phyloP scores from a whole-genome alignment of 345 rosid species.

The Eucalyptus tenuipes region DNA sequence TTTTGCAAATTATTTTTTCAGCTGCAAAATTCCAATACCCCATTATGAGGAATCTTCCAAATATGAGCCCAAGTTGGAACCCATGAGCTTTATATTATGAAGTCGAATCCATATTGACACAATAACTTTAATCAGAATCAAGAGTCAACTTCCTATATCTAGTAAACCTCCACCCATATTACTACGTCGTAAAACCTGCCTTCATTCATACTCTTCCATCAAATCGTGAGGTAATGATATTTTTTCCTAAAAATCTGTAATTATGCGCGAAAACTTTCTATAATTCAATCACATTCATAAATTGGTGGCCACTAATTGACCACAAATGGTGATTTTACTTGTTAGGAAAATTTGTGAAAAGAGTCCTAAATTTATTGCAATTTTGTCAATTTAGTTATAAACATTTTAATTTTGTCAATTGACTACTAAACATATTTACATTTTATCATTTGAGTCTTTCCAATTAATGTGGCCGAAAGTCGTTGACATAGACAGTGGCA shows the following conservation, averaged over 20 bases:
- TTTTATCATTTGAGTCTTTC: too few relatives aligned
- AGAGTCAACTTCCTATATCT: neutral
- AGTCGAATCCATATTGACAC: neutral
- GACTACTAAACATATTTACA: too few relatives aligned
- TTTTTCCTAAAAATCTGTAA: too few relatives aligned
- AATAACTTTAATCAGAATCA: neutral
- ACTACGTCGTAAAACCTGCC: neutral
- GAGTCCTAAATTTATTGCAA: too few relatives aligned
- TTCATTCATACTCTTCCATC: neutral
- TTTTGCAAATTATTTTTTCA: neutral
- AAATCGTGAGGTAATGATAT: neutral
- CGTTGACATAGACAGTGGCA: fast-evolving
- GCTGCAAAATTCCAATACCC: neutral
- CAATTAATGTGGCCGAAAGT: too few relatives aligned
- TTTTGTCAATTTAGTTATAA: too few relatives aligned
- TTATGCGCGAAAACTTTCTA: neutral
- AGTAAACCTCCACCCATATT: neutral
- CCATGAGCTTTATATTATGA: neutral
- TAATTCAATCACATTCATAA: neutral
- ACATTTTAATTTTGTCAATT: fast-evolving
- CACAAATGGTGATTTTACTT: neutral
- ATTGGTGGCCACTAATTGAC: neutral
- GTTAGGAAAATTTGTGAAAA: neutral
- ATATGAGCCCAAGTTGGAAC: neutral
- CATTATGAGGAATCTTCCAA: neutral